Conservation (phyloP, 257 asterid genomes). For the Sherardia arvensis region DNA sequence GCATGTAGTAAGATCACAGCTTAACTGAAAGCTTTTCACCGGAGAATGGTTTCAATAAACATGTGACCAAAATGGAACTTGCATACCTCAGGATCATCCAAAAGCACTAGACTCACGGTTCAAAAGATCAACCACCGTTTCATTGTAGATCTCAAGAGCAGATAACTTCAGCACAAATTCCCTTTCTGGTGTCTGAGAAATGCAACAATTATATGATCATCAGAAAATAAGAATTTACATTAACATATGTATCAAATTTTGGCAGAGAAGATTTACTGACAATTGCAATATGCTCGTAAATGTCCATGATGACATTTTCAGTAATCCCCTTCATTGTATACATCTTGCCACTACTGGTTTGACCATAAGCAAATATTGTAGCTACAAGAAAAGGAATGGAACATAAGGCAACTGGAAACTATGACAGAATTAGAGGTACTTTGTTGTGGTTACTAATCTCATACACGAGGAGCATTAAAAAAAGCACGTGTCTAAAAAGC, state of each 20-base stretch:
- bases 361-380: slow-evolving; percentile 92
- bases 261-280: slow-evolving; percentile 28
- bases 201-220: slow-evolving; percentile 1
- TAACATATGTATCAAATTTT: slow-evolving; percentile 1
- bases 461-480: not conserved
- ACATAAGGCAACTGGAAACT: not conserved
- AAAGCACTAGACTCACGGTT: slow-evolving; percentile 67
- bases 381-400: slow-evolving; percentile 38
- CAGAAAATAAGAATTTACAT: slow-evolving; percentile 1
- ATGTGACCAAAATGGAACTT: not conserved
- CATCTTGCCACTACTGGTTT: slow-evolving; percentile 95
- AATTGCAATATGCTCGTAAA: slow-evolving; percentile 54
- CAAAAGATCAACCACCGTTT: slow-evolving; percentile 83
- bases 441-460: no score
- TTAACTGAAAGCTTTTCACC: not conserved
- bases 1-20: slow-evolving; percentile 18
- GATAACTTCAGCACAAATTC: slow-evolving; percentile 73
- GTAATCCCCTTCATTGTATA: slow-evolving; percentile 94
- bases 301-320: slow-evolving; percentile 75
- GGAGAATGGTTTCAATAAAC: not conserved
- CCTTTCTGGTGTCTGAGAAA: slow-evolving; percentile 63
- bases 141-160: slow-evolving; percentile 87
- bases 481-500: not conserved
- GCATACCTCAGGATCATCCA: slow-evolving; percentile 90
- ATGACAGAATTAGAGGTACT: not conserved